phyloP scores from a whole-genome alignment of 257 asterid species.

The Scutellaria baicalensis region DNA sequence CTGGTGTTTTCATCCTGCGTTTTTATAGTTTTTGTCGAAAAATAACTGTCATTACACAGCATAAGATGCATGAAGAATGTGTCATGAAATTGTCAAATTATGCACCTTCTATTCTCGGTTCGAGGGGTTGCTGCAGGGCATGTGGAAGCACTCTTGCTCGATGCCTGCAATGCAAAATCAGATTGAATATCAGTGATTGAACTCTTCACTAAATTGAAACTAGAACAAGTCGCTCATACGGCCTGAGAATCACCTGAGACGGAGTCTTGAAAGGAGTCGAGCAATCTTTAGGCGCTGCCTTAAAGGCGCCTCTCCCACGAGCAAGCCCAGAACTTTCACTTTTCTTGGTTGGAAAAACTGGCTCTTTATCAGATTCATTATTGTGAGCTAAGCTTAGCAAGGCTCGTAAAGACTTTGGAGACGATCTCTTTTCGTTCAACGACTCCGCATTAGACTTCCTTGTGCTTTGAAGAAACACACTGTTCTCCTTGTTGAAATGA shows the following conservation, averaged over 20 bases:
- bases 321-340: conserved; percentile 24
- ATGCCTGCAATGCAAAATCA: conserved; percentile 30
- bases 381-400: conserved; percentile 35
- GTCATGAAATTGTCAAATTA: neutral
- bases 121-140: conserved; percentile 38
- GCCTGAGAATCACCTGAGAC: conserved; percentile 21
- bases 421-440: conserved; percentile 25
- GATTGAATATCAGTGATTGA: neutral
- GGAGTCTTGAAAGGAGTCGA: conserved; percentile 18
- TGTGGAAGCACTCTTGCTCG: conserved; percentile 27
- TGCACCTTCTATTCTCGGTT: conserved; percentile 48
- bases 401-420: conserved; percentile 38
- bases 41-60: neutral
- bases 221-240: neutral
- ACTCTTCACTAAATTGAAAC: neutral
- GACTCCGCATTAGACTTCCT: conserved; percentile 21
- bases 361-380: conserved; percentile 29
- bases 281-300: neutral
- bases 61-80: neutral
- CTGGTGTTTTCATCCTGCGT: conserved; percentile 50
- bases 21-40: neutral
- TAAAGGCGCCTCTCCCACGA: neutral
- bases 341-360: conserved; percentile 19
- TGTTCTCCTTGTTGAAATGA: conserved; percentile 30
- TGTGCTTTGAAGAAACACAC: conserved; percentile 19